A percentile compares a stretch with the other conserved stretches of the same genome.
Evolutionary conservation across 495 filamentous ascomycete genomes (phyloP).

Genomic region (Evernia prunastri): DNA sequence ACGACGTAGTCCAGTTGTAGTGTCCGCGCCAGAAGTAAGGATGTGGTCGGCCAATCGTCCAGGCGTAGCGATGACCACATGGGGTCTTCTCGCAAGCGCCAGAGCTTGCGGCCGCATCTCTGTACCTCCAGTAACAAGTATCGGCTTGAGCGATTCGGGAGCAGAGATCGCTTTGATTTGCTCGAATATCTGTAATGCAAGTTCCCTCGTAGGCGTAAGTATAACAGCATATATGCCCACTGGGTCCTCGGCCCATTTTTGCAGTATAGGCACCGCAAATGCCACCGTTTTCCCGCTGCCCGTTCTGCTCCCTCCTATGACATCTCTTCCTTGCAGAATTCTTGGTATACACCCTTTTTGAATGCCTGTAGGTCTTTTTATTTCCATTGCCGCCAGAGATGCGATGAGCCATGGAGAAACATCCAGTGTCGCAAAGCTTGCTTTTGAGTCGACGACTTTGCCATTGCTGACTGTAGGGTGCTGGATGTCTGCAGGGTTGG

Average conservation of each 20-base stretch:
- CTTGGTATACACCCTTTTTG: slow-evolving; percentile 86
- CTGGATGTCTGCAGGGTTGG: slow-evolving; percentile 7
- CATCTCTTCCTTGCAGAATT: slow-evolving; percentile 83
- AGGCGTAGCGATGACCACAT: slow-evolving; percentile 91
- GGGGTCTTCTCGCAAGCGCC: slow-evolving; percentile 69
- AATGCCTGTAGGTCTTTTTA: slow-evolving; percentile 83
- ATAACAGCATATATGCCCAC: slow-evolving; percentile 84
- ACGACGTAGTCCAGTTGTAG: slow-evolving; percentile 67
- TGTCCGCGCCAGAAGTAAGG: slow-evolving; percentile 80
- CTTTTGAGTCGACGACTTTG: slow-evolving; percentile 40
- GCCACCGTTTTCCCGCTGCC: slow-evolving; percentile 99
- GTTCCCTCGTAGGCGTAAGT: slow-evolving; percentile 85
- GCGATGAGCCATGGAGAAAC: slow-evolving; percentile 86
- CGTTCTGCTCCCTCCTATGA: slow-evolving; percentile 88
- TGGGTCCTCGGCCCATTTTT: slow-evolving; percentile 89
- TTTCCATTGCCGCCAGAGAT: slow-evolving; percentile 78
- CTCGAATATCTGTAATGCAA: slow-evolving; percentile 92
- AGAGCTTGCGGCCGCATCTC: slow-evolving; percentile 91
- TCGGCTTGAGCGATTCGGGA: slow-evolving; percentile 73
- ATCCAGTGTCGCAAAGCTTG: slow-evolving; percentile 66
- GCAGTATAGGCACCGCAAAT: slow-evolving; percentile 87
- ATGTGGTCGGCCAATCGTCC: slow-evolving; percentile 94
- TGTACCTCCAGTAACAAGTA: slow-evolving; percentile 81
- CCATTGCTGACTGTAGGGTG: slow-evolving; percentile 25
- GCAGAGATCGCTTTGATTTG: slow-evolving; percentile 88